Evolutionary conservation across 139 green algal genomes (phyloP), one percentile per base, ranked within the genome.

Genomic region (Chlamydomonas sphaeroides): DNA sequence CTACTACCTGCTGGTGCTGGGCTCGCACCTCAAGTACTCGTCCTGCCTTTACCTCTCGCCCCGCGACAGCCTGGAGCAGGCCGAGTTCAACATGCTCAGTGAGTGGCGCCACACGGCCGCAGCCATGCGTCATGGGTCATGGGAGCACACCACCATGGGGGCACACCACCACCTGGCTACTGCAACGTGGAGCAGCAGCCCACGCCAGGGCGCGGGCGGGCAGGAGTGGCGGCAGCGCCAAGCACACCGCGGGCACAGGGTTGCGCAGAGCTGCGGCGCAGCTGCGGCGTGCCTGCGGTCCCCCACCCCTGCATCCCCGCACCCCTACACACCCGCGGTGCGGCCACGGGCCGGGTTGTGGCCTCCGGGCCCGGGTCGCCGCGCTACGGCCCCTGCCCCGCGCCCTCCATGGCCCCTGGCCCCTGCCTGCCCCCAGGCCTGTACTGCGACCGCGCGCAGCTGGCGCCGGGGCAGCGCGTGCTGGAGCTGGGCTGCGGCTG

Each of bases 401-500:
- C 5, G 10, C 14, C 33, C 11, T 45, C 33, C 5, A 11, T 15
- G 3, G 3, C 2, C 15, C 33, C 63, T 14, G 10, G 14, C 63
- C 33, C 63, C 33, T 32, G 33, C 32, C 33, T 4, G 33, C 20
- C 65, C 36, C 18, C 74, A 82, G 75, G 69, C 45, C 42, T 98
- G 33, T 96, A 94, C 84, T 98, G 94, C 84, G 78, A 95, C 51
- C 89, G 95, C 0, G 96, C 95, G 28, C 63, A 93, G 63, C 86
- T 99, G 38, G 33, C 20, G 15, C 88, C 98, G 74, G 95, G 95
- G 0, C 93, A 97, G 83, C 77, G 86, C 0, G 82, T 99, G 0
- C 85, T 99, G 80, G 97, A 99, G 89, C 88, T 99, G n/a, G 96
- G 97, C 1, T 99, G 97, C 85, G 97, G 97, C 11, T 99, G 97